phyloP scores from a whole-genome alignment of 2,329 filamentous ascomycete genomes.

The Aspergillus caelatus region DNA sequence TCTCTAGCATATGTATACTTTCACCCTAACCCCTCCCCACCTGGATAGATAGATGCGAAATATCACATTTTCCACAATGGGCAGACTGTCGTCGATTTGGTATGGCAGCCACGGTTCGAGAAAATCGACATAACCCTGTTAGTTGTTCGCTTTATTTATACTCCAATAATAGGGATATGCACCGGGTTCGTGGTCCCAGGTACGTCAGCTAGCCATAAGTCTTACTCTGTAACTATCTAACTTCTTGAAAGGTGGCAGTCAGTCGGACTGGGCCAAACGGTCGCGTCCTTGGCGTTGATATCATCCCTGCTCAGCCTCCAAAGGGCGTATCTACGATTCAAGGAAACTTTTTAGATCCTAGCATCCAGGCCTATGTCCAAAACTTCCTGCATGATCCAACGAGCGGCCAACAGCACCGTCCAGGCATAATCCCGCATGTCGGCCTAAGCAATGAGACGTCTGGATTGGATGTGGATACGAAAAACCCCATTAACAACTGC shows the following conservation, averaged over 20 bases:
- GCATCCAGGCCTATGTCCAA: conserved; percentile 75
- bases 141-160: neutral
- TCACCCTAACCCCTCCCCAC: neutral
- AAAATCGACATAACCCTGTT: neutral
- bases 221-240: conserved; percentile 10
- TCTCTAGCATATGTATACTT: neutral
- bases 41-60: conserved; percentile 73
- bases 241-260: conserved; percentile 72
- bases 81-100: conserved; percentile 88
- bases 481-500: neutral
- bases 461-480: conserved; percentile 3
- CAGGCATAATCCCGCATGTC: conserved; percentile 8
- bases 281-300: conserved; percentile 85
- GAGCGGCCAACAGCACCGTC: conserved; percentile 55
- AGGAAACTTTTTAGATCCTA: conserved; percentile 81
- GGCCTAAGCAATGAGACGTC: neutral
- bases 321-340: conserved; percentile 92
- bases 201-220: conserved; percentile 23
- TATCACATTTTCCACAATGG: conserved; percentile 77
- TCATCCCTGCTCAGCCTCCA: conserved; percentile 90
- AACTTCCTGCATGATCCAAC: conserved; percentile 70
- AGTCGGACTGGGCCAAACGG: conserved; percentile 76
- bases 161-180: conserved; percentile 44
- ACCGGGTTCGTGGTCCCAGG: conserved; percentile 65
- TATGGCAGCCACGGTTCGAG: conserved; percentile 39